Evolutionary conservation across 257 asterid genomes (phyloP), one percentile per base, ranked within the genome.

Genomic region (Parsonsia alboflavescens): DNA sequence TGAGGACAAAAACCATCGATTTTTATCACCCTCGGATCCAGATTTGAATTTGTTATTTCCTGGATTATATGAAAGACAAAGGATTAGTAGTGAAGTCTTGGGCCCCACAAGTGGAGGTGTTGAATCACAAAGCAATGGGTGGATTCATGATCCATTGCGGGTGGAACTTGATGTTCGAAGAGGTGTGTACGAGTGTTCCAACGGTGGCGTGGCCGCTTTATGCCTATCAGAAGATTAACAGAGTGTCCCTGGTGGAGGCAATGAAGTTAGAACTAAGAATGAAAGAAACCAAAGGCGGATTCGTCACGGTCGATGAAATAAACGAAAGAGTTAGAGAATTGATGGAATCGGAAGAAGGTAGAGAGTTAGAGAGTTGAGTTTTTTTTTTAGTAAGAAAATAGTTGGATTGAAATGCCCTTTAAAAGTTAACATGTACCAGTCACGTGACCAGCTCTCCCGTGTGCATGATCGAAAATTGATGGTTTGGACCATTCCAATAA

Each of bases 191-290:
- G 0, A 91, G 80, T 0, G 89, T 89, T 73, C 85, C 92, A 6
- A 84, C 87, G 92, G 88, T 82, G 75, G 88, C 89, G 12, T 89
- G 96, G 96, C 96, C 96, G 1, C 75, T 86, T 17, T 84, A 87
- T 73, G 96, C 91, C 15, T 92, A 86, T 84, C 96, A 89, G 64
- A 82, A 74, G 77, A 6, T 82, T 0, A 89, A 89, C 48, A 81
- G 85, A 83, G 57, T 58, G 28, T 52, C 83, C 57, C 19, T 89
- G 70, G 88, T 85, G 75, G 90, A 87, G 76, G 92, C 84, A 7
- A 68, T 85, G 86, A 71, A 68, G 80, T 5, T 89, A 78, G 95
- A 89, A 3, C 4, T 85, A 33, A 76, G 80, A 67, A 7, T 89
- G 78, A 80, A 30, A 39, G 85, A 52, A 74, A 75, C 67, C 42